Base-by-base conservation (phyloP, 2,329 filamentous ascomycete genomes). In the Ustilaginoidea virens region DNA sequence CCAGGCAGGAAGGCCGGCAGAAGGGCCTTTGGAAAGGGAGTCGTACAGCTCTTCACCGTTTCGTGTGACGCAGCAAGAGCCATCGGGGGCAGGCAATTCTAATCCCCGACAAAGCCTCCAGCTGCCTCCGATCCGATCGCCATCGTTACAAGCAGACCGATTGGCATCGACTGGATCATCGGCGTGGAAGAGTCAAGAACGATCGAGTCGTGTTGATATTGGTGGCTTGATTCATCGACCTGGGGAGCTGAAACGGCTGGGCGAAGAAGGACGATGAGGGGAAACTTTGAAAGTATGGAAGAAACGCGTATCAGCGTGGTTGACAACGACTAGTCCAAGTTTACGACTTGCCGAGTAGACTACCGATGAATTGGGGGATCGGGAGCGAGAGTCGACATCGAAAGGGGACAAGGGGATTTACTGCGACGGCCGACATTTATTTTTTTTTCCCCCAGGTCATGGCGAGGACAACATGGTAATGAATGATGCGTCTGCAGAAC, bases 151-250 rank as follows among this genome's bases (percentile, higher is more conserved):
- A 17, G 46, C 54, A 10, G 48, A 54, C 6, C 44, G 42, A 22
- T 28, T 33, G 14, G 29, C 24, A 5, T 33, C 32, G 5, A 15
- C 38, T 12, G 37, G 33, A 20, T 33, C 41, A n/a, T 35, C 39
- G 13, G 38, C 42, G 16, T 58, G 55, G 48, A 44, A 46, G 31
- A 56, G 61, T 24, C 63, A 67, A 32, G 66, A 69, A 31, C 59
- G 66, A 17, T 51, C 58, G 12, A 49, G 58, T 21, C 61, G 71
- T 11, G 63, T 75, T 27, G 69, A 72, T 40, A 75, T 76, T 36
- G 66, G 62, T 8, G 70, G 69, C 2, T 56, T 71, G 42, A 68
- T 79, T 42, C 72, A 71, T 38, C 68, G 60, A 48, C 61, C 65
- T 15, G 63, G 63, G 39, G 56, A 37, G 21, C 46, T 39, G 27